Base-by-base conservation (phyloP, 2,329 filamentous ascomycete genomes). In the Alternaria triticimaculans region DNA sequence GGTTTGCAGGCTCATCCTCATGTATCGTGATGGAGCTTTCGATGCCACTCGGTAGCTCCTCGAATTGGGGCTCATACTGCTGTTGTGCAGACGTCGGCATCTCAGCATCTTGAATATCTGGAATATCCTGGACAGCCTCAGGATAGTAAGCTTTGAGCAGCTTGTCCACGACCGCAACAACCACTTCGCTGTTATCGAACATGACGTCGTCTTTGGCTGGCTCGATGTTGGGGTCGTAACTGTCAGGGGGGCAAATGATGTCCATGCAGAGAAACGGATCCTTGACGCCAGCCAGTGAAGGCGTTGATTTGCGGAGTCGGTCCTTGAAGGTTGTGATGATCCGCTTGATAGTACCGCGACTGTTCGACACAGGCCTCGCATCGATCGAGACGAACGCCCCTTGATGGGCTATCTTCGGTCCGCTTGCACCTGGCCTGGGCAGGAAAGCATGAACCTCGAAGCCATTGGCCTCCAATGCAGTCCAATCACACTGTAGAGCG, bases 171-270 rank as follows among this genome's bases (percentile, higher is more conserved):
- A 82, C 68, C 5, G 72, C 72, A 6, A 88, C 37, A 4, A 90
- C 70, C 0, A 72, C 20, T 5, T 76, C 71, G 3, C 89, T 86
- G 55, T 92, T 82, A 5, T 82, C 82, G 72, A 94, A 93, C 1
- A 93, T 72, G 2, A 94, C 85, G 70, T 93, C 88, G 60, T 92
- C 88, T 74, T 94, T 94, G 4, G 87, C 83, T 4, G 91, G 87
- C 63, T 93, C 88, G 6, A 94, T 79, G 68, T 94, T 94, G 2
- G 85, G 83, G 78, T 94, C 92, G 71, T 94, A 94, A 62, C 83
- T 89, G 26, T 84, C 84, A 1, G 81, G 74, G 0, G 87, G 85
- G 71, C 90, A 94, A 14, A 76, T 76, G 28, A 94, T 88, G 60
- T 88, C 86, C 41, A 94, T 78, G 44, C 84, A 84, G 44, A 93